These are phyloP conservation scores for Pichia paraexigua DNA, from an alignment of 805 yeast genomes.

Conservation along the genomic window DNA sequence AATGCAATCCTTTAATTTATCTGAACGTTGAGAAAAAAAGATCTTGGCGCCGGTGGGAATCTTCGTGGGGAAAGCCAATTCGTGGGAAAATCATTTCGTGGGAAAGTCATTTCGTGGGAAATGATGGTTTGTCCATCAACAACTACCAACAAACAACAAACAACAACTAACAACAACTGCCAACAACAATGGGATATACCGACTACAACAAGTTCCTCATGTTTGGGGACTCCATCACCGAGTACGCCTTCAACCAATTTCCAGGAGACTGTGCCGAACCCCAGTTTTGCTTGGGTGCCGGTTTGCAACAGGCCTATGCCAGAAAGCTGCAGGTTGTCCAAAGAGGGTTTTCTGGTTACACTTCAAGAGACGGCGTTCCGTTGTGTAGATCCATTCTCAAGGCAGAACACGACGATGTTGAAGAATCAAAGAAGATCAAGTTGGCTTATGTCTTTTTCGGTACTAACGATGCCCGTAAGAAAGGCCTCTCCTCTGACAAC, in stretches of 20 bases:
- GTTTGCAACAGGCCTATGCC: slow-evolving; percentile 34
- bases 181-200: slow-evolving; percentile 3
- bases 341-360: slow-evolving; percentile 77
- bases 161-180: too few species aligned
- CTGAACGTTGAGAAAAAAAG: too few species aligned
- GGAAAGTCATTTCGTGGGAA: too few species aligned
- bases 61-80: too few species aligned
- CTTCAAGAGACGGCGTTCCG: slow-evolving; percentile 48
- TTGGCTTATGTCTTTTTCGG: slow-evolving; percentile 64
- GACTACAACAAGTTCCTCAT: slow-evolving; percentile 23
- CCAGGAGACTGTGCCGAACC: slow-evolving; percentile 7
- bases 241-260: slow-evolving; percentile 21
- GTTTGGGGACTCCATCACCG: slow-evolving; percentile 33
- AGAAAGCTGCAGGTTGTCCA: slow-evolving; percentile 61
- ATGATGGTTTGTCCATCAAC: too few species aligned
- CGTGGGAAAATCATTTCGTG: too few species aligned
- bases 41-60: too few species aligned
- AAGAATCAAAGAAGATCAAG: slow-evolving; percentile 27
- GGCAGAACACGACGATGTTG: slow-evolving; percentile 33
- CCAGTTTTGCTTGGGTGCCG: slow-evolving; percentile 27
- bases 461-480: slow-evolving; percentile 54
- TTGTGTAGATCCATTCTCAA: slow-evolving; percentile 45
- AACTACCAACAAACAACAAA: too few species aligned
- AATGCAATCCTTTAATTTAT: too few species aligned
- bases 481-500: slow-evolving; percentile 32